These are phyloP conservation scores for Jamesozyma jinghongensis DNA, from an alignment of 805 yeast species.

Conservation along the genomic window DNA sequence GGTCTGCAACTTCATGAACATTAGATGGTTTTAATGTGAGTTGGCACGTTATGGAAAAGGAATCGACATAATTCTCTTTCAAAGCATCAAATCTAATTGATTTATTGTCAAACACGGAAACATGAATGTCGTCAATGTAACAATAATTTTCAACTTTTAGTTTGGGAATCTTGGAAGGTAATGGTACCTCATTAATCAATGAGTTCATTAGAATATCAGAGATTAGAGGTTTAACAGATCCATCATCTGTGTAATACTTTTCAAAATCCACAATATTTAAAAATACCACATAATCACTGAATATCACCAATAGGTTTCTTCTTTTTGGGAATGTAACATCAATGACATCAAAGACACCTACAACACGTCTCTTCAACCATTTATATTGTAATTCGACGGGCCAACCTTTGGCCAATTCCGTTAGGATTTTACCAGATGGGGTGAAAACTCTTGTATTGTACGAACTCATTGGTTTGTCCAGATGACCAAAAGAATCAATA, in stretches of 20 bases:
- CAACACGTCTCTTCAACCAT: conserved; percentile 80
- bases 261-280: conserved; percentile 43
- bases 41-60: conserved; percentile 20
- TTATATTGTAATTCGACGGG: conserved; percentile 80
- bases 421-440: conserved; percentile 80
- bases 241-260: conserved; percentile 14
- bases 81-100: conserved; percentile 23
- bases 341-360: conserved; percentile 53
- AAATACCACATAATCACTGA: conserved; percentile 71
- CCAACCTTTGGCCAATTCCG: conserved; percentile 81
- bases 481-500: conserved; percentile 73
- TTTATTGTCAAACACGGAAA: conserved; percentile 34
- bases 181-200: conserved; percentile 72
- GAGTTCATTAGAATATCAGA: conserved; percentile 87
- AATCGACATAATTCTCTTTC: conserved; percentile 8
- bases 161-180: conserved; percentile 53
- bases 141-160: conserved; percentile 65
- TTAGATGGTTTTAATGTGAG: conserved; percentile 16
- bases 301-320: conserved; percentile 57
- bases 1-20: conserved; percentile 46
- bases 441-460: conserved; percentile 68
- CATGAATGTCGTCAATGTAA: conserved; percentile 45
- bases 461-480: conserved; percentile 34
- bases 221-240: conserved; percentile 40
- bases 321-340: conserved; percentile 29